A percentile compares a stretch with the other conserved stretches of the same genome.
Conservation (phyloP, 345 rosid species). For the Ceriops tagal region DNA sequence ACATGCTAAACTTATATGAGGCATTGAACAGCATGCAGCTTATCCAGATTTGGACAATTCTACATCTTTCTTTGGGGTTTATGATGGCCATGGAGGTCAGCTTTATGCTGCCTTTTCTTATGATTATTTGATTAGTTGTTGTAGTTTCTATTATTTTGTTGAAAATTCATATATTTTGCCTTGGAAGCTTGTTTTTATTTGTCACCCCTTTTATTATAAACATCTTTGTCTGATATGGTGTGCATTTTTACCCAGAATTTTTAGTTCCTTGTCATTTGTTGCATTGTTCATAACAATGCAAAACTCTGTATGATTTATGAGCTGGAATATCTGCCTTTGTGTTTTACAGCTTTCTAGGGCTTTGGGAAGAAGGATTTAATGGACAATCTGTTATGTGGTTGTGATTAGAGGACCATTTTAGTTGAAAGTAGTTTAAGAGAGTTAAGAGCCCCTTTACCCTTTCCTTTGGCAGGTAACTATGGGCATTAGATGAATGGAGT, state of each 20-base stretch:
- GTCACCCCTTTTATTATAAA: neutral
- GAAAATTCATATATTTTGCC: neutral
- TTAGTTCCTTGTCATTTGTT: too few relatives aligned
- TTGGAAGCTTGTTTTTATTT: neutral
- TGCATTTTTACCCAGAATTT: neutral
- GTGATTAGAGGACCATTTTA: neutral
- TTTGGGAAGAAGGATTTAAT: slow-evolving; percentile 4
- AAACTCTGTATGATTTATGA: neutral
- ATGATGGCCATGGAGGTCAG: slow-evolving; percentile 99
- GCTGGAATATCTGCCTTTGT: neutral
- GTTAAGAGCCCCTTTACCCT: neutral
- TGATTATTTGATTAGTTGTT: neutral
- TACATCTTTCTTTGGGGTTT: slow-evolving; percentile 92
- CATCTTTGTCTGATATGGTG: neutral
- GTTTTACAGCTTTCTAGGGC: neutral
- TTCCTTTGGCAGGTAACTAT: neutral
- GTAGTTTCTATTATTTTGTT: neutral
- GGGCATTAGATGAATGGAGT: neutral
- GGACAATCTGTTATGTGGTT: neutral
- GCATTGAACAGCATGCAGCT: slow-evolving; percentile 26
- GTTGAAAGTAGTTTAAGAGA: neutral
- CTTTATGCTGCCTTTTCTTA: neutral
- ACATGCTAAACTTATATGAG: slow-evolving; percentile 54
- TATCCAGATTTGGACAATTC: slow-evolving; percentile 59
- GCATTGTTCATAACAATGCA: neutral